These are phyloP conservation scores for Suzukiozyma palmioleophila DNA, from an alignment of 1,139 yeast genomes.

Conservation along the genomic window DNA sequence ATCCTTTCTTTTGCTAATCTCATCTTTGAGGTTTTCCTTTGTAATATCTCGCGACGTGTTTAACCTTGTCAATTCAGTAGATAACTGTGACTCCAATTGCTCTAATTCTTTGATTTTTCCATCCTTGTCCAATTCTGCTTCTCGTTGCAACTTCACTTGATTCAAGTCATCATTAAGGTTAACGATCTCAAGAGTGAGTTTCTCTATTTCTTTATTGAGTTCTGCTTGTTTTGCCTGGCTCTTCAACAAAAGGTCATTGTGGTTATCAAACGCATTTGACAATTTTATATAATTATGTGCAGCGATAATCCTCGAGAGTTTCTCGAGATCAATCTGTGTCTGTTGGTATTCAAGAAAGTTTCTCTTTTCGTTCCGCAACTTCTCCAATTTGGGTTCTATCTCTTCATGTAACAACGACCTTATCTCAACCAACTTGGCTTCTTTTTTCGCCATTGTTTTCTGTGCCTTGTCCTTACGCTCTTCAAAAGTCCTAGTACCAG, in stretches of 20 bases:
- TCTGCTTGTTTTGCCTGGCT: conserved; percentile 32
- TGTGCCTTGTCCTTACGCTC: conserved; percentile 90
- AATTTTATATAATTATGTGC: conserved; percentile 66
- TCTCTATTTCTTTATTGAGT: conserved; percentile 36
- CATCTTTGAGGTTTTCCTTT: conserved; percentile 51
- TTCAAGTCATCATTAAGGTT: conserved; percentile 61
- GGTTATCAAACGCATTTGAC: conserved; percentile 37
- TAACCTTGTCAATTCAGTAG: conserved; percentile 67
- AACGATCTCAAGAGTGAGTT: conserved; percentile 50
- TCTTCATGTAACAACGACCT: conserved; percentile 72
- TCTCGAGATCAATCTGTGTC: conserved; percentile 76
- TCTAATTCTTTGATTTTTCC: conserved; percentile 62
- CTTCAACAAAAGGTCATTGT: conserved; percentile 33
- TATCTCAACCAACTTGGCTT: conserved; percentile 76
- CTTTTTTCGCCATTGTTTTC: conserved; percentile 87
- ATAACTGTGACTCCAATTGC: conserved; percentile 47
- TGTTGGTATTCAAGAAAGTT: conserved; percentile 83
- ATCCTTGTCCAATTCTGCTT: conserved; percentile 59
- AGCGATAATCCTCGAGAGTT: conserved; percentile 64
- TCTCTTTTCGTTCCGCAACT: conserved; percentile 75
- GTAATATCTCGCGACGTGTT: conserved; percentile 60
- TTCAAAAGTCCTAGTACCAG: conserved; percentile 95
- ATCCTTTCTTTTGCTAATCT: conserved; percentile 19
- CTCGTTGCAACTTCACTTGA: conserved; percentile 50
- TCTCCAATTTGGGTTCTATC: conserved; percentile 88